A percentile compares a stretch with the other conserved stretches of the same genome.
These are phyloP conservation scores for Gossypium arboreum DNA, from an alignment of 345 rosid genomes.

Conservation along the genomic window DNA sequence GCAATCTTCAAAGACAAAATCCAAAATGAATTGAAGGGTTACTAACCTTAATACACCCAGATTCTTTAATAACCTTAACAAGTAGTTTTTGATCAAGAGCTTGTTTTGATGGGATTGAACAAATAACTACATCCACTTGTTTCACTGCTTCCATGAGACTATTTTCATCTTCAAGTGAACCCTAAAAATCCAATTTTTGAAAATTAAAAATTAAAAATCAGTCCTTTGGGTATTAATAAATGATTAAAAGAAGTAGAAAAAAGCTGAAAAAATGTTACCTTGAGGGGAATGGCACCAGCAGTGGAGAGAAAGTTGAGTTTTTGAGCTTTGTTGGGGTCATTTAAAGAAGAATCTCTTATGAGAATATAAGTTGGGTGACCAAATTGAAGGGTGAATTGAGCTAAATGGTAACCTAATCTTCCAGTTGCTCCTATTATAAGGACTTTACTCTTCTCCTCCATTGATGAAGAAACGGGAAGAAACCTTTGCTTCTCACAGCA, in stretches of 20 bases:
- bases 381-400: slow-evolving; percentile 43
- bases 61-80: slow-evolving; percentile 48
- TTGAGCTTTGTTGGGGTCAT: slow-evolving; percentile 41
- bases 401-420: slow-evolving; percentile 52
- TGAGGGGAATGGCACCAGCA: slow-evolving; percentile 54
- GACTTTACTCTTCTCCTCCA: slow-evolving; percentile 52
- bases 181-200: slow-evolving; percentile 29
- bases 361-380: slow-evolving; percentile 60
- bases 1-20: neutral
- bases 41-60: slow-evolving; percentile 52
- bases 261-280: slow-evolving; percentile 28
- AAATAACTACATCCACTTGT: slow-evolving; percentile 74
- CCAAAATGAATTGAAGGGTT: neutral
- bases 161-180: slow-evolving; percentile 63
- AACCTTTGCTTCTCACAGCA: too few species aligned
- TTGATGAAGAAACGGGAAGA: neutral
- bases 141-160: slow-evolving; percentile 63
- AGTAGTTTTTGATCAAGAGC: slow-evolving; percentile 67
- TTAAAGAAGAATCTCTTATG: slow-evolving; percentile 43
- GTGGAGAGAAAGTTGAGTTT: slow-evolving; percentile 45
- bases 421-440: slow-evolving; percentile 76
- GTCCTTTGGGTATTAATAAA: neutral
- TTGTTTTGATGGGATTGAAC: slow-evolving; percentile 63
- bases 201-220: neutral
- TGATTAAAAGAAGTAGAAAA: neutral